Evolutionary conservation across 164 flowering plant genomes (phyloP), one percentile per base, ranked within the genome.

Genomic region (Umbilicus rupestris): DNA sequence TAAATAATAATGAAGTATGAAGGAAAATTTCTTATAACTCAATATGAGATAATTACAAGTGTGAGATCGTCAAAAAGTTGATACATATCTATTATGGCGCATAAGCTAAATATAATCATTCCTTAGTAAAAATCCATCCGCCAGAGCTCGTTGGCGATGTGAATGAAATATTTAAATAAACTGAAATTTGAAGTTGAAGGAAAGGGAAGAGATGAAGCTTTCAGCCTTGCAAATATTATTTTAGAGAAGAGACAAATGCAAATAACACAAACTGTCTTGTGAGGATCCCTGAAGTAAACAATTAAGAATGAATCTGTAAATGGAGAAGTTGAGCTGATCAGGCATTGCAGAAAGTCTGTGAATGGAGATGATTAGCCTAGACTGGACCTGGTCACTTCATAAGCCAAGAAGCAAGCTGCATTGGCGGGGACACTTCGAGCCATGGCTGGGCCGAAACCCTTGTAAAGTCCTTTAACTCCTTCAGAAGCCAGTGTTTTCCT

Each of bases 361-460:
- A n/a, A n/a, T n/a, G n/a, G n/a, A n/a, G n/a, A 20, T 49, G n/a
- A 19, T 49, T 49, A 49, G 30, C 58, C 58, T 52, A 94, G 73
- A 77, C 86, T 81, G 42, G 99, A 86, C 69, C 88, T 82, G 37
- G 96, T 85, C 62, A 94, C 73, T 71, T 94, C 97, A 76, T 87
- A 91, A 8, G 89, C 96, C 82, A 94, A 80, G 85, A 94, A 94
- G 76, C 97, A 94, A 3, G 96, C 99, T 17, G 97, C 96, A 79
- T 94, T 94, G 20, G 99, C 97, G 1, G 99, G 97, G 35, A 94
- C 81, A 70, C 98, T 94, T 49, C 97, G 76, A 3, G 82, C 91
- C 98, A 94, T 91, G 63, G 98, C 97, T n/a, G 96, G 97, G 39
- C 93, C 95, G 42, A 94, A 94, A 3, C 97, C 98, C 78, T 80